Evolutionary conservation across 371 early-diverging fungal species (phyloP).

Genomic region (Mortierella sp.): DNA sequence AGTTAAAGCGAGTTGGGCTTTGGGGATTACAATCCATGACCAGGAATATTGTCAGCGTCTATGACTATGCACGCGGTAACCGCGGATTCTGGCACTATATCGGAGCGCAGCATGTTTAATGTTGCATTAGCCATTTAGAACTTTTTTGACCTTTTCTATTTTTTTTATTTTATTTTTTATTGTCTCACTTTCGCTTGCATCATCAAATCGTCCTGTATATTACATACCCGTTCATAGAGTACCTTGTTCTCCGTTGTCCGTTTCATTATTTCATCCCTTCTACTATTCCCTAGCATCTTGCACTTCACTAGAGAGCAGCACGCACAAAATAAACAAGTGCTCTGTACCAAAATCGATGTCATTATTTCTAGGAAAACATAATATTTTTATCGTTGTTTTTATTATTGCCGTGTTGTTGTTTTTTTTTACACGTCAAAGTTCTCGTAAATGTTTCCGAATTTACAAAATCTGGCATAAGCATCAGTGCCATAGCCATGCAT

Average conservation of each 20-base stretch:
- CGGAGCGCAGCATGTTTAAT: constrained; percentile 52
- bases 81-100: constrained; percentile 84
- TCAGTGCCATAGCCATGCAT: constrained; percentile 93
- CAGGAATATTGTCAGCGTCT: constrained; percentile 75
- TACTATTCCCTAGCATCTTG: neutral
- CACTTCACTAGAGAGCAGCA: neutral
- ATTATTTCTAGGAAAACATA: too few species aligned
- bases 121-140: neutral
- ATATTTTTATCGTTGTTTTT: too few species aligned
- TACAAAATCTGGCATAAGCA: constrained; percentile 83
- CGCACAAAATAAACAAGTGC: neutral
- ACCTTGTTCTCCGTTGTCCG: neutral
- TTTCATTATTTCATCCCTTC: neutral
- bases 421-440: constrained; percentile 59
- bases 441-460: constrained; percentile 77
- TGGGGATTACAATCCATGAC: constrained; percentile 89
- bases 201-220: constrained; percentile 8
- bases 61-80: constrained; percentile 88
- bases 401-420: neutral
- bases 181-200: neutral
- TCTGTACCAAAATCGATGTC: too few species aligned
- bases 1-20: constrained; percentile 89
- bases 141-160: constrained; percentile 8
- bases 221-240: constrained; percentile 18
- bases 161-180: constrained; percentile 5